phyloP scores from a whole-genome alignment of 2,329 filamentous ascomycete genomes.

The Cercospora nicotianae region DNA sequence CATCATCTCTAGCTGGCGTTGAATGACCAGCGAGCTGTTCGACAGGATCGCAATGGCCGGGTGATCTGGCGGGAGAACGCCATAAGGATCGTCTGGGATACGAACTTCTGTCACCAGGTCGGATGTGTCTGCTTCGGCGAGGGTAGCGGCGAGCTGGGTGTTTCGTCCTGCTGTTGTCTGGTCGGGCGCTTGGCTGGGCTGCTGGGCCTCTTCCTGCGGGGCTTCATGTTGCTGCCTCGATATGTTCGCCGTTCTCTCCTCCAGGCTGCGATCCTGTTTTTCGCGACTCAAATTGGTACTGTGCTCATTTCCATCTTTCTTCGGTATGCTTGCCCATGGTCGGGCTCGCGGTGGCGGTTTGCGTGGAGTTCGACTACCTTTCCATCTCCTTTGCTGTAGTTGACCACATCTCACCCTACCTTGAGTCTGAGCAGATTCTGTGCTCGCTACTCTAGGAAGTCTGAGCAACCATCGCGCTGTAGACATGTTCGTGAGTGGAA shows the following conservation, averaged over 20 bases:
- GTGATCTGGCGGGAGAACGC: slow-evolving; percentile 58
- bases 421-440: not conserved
- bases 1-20: slow-evolving; percentile 65
- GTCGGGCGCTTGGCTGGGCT: slow-evolving; percentile 20
- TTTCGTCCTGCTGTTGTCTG: slow-evolving; percentile 34
- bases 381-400: slow-evolving; percentile 26
- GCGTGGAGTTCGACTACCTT: slow-evolving; percentile 5
- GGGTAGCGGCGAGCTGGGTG: slow-evolving; percentile 46
- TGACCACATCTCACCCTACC: not conserved
- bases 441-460: slow-evolving; percentile 17
- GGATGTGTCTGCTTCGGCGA: slow-evolving; percentile 48
- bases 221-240: slow-evolving; percentile 7
- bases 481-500: slow-evolving; percentile 19
- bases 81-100: slow-evolving; percentile 61
- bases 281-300: not conserved
- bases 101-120: slow-evolving; percentile 60
- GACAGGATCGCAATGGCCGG: slow-evolving; percentile 59
- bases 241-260: not conserved
- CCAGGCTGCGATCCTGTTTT: not conserved
- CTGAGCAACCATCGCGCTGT: slow-evolving; percentile 23
- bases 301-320: slow-evolving; percentile 2
- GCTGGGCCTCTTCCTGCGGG: slow-evolving; percentile 9
- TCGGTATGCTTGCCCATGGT: slow-evolving; percentile 23
- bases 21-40: slow-evolving; percentile 63
- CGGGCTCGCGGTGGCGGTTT: slow-evolving; percentile 22